Percentiles rank a stretch among this genome's conserved stretches.
Conservation (phyloP, 164 flowering plant species). For the Magnolia kwangsiensis region DNA sequence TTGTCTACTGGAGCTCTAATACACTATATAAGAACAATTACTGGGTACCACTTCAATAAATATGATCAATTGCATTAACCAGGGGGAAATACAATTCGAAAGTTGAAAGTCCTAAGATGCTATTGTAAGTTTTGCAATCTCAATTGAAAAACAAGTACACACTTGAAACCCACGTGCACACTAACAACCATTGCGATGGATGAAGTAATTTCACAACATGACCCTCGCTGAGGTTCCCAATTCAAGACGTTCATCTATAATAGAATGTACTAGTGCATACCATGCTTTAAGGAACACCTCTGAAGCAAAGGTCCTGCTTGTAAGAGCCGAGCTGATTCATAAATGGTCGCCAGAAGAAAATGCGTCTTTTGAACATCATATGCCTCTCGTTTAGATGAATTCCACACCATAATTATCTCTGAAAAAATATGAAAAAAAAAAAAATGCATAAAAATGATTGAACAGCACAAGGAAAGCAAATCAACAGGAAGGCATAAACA, state of each 20-base stretch:
- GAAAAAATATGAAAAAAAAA: slow-evolving; percentile 39
- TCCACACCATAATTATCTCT: slow-evolving; percentile 35
- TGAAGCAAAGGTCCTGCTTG: slow-evolving; percentile 63
- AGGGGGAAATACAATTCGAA: no score
- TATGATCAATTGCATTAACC: no score
- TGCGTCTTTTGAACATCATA: slow-evolving; percentile 33
- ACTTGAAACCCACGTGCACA: not conserved
- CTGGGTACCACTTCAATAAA: no score
- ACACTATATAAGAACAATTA: no score
- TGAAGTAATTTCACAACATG: not conserved
- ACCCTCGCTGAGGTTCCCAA: not conserved
- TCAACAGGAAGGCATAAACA: not conserved
- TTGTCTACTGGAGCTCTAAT: no score
- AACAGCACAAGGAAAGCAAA: not conserved
- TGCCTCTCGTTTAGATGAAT: slow-evolving; percentile 22
- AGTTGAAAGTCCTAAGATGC: not conserved
- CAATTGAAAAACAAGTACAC: no score
- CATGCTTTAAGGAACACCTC: slow-evolving; percentile 55
- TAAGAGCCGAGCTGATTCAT: slow-evolving; percentile 68
- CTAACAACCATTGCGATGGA: not conserved
- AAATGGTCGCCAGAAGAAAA: slow-evolving; percentile 54
- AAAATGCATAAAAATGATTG: not conserved
- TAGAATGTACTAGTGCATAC: slow-evolving; percentile 22
- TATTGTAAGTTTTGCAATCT: not conserved
- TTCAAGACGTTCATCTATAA: not conserved